phyloP scores from a whole-genome alignment of 495 filamentous ascomycete species.

The Aspergillus cristatus region DNA sequence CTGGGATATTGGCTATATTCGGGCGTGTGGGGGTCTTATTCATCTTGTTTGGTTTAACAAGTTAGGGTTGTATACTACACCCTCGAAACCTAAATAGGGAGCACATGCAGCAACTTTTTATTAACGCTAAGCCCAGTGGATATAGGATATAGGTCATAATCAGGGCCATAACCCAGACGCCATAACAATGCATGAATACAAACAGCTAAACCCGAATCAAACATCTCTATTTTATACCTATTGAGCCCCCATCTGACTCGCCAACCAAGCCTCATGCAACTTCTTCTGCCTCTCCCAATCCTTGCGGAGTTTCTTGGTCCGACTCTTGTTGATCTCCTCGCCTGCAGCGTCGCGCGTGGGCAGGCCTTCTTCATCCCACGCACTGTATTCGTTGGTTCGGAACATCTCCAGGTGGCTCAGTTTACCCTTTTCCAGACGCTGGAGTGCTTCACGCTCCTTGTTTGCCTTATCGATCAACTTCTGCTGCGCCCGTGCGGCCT shows the following conservation, averaged over 20 bases:
- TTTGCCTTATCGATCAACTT: slow-evolving; percentile 54
- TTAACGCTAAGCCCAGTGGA: too few species aligned
- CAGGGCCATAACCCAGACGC: too few species aligned
- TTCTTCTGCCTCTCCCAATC: slow-evolving; percentile 91
- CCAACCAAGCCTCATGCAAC: slow-evolving; percentile 60
- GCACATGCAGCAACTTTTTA: too few species aligned
- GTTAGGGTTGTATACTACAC: too few species aligned
- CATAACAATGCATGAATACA: too few species aligned
- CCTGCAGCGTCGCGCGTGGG: slow-evolving; percentile 69
- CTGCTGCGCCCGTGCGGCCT: slow-evolving; percentile 37
- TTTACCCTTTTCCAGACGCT: slow-evolving; percentile 62
- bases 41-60: too few species aligned
- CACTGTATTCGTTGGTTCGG: slow-evolving; percentile 61
- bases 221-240: too few species aligned
- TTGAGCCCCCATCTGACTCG: slow-evolving; percentile 12
- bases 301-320: slow-evolving; percentile 77
- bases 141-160: too few species aligned
- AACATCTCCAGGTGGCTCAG: slow-evolving; percentile 62
- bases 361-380: slow-evolving; percentile 81
- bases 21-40: too few species aligned
- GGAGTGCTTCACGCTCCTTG: slow-evolving; percentile 46
- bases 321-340: slow-evolving; percentile 71
- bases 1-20: too few species aligned
- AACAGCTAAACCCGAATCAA: too few species aligned
- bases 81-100: too few species aligned